Percentiles rank a stretch among this genome's conserved stretches.
Conservation (phyloP, 768 basidiomycete genomes). For the Cubamyces sp. region DNA sequence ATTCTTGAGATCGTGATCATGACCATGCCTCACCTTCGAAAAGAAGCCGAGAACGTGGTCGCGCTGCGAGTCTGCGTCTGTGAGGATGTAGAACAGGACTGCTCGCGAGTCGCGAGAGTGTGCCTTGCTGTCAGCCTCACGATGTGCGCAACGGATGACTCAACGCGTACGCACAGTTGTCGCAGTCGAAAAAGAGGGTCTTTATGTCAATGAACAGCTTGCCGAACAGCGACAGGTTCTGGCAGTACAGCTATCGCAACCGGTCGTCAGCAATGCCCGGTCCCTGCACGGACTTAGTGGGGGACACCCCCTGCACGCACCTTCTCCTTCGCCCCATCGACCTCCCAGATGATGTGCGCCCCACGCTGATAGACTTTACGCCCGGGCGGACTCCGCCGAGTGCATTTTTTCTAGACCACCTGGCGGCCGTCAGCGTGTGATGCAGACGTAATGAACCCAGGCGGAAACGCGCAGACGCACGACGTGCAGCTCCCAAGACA, state of each 20-base stretch:
- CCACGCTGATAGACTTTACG: slow-evolving; percentile 89
- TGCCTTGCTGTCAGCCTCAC: background rate
- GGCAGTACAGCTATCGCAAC: slow-evolving; percentile 81
- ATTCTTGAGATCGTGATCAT: background rate
- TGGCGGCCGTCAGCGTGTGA: slow-evolving; percentile 17
- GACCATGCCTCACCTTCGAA: slow-evolving; percentile 53
- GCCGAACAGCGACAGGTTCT: slow-evolving; percentile 93
- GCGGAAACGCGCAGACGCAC: slow-evolving; percentile 42
- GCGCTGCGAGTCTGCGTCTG: slow-evolving; percentile 75
- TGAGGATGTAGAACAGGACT: slow-evolving; percentile 94
- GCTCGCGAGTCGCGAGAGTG: slow-evolving; percentile 4
- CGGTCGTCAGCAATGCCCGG: slow-evolving; percentile 5
- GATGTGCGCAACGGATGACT: slow-evolving; percentile 5
- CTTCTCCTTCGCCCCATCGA: slow-evolving; percentile 87
- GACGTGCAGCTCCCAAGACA: slow-evolving; percentile 71
- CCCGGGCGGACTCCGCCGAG: slow-evolving; percentile 77
- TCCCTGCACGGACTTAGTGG: slow-evolving; percentile 1
- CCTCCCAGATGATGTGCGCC: slow-evolving; percentile 91
- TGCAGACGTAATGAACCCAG: slow-evolving; percentile 4
- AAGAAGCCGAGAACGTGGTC: slow-evolving; percentile 85
- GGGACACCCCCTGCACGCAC: slow-evolving; percentile 43
- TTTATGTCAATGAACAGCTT: slow-evolving; percentile 99
- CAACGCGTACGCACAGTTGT: slow-evolving; percentile 63
- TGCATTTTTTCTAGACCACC: slow-evolving; percentile 59
- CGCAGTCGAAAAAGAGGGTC: slow-evolving; percentile 89